Percentiles rank a stretch among this genome's conserved stretches.
These are phyloP conservation scores for Lecanoromycetidae sp. DNA, from an alignment of 2,329 filamentous ascomycete species.

Conservation along the genomic window DNA sequence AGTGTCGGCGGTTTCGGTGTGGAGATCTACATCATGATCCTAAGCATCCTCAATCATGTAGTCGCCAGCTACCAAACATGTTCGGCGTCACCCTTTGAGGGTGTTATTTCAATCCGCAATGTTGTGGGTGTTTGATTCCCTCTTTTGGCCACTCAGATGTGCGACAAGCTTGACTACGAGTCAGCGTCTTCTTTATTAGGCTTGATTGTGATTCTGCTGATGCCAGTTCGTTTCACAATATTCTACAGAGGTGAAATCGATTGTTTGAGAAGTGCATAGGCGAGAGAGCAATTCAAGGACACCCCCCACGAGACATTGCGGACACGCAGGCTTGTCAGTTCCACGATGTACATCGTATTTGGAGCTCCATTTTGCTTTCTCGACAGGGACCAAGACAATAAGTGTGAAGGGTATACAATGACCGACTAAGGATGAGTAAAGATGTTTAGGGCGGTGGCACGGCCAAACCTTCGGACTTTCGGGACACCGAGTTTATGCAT, in stretches of 20 bases:
- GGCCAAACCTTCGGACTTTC: no score
- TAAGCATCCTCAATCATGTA: constrained; percentile 28
- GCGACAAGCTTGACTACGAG: constrained; percentile 4
- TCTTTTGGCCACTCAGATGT: constrained; percentile 17
- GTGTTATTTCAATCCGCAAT: constrained; percentile 28
- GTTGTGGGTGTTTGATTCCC: constrained; percentile 25
- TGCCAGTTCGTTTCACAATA: constrained; percentile 30
- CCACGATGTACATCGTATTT: no score
- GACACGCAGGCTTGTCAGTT: no score
- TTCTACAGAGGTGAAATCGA: constrained; percentile 28
- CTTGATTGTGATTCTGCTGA: constrained; percentile 26
- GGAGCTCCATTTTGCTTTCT: no score
- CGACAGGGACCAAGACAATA: no score
- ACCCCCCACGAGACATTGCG: constrained; percentile 22
- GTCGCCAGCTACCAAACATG: constrained; percentile 31
- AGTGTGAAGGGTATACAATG: no score
- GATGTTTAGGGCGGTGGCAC: no score
- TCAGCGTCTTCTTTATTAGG: constrained; percentile 27
- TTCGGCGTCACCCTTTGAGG: constrained; percentile 31
- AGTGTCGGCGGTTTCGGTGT: constrained; percentile 17
- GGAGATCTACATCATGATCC: constrained; percentile 16
- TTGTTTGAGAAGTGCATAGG: constrained; percentile 31
- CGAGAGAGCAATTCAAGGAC: constrained; percentile 4
- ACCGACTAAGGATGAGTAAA: no score
- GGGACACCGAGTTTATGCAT: no score